Evolutionary conservation across 805 yeast genomes (phyloP).

Genomic region (Naumovozyma castellii): DNA sequence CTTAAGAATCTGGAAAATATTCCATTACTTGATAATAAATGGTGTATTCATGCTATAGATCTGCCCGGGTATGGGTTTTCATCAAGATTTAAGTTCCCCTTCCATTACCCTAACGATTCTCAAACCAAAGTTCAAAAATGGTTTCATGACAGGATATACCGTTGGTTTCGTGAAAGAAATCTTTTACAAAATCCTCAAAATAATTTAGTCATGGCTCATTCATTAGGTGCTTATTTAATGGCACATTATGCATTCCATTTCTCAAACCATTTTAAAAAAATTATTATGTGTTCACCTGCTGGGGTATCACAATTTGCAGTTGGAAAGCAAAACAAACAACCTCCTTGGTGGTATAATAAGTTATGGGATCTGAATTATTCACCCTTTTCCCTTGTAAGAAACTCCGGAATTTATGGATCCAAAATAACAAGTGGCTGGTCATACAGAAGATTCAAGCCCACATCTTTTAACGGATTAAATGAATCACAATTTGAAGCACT

Average conservation of each 20-base stretch:
- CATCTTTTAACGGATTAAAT: constrained; percentile 34
- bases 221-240: constrained; percentile 84
- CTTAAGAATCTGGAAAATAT: constrained; percentile 59
- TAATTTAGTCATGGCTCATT: constrained; percentile 70
- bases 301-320: constrained; percentile 44
- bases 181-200: constrained; percentile 25
- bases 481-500: constrained; percentile 32
- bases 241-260: constrained; percentile 53
- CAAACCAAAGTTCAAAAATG: constrained; percentile 27
- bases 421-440: constrained; percentile 86
- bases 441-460: constrained; percentile 60
- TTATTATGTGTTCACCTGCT: constrained; percentile 84
- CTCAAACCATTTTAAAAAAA: constrained; percentile 53
- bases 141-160: constrained; percentile 41
- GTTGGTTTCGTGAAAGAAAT: constrained; percentile 31
- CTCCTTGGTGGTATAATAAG: constrained; percentile 70
- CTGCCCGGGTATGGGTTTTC: constrained; percentile 86
- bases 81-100: constrained; percentile 59
- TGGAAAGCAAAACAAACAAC: constrained; percentile 23
- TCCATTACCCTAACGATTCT: constrained; percentile 22
- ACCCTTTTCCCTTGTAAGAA: constrained; percentile 74
- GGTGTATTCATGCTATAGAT: constrained; percentile 82
- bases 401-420: constrained; percentile 76
- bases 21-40: constrained; percentile 34
- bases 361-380: constrained; percentile 83